Percentiles rank a stretch among this genome's conserved stretches.
Conservation (phyloP, 148 eudicot genomes). For the Silene latifolia region DNA sequence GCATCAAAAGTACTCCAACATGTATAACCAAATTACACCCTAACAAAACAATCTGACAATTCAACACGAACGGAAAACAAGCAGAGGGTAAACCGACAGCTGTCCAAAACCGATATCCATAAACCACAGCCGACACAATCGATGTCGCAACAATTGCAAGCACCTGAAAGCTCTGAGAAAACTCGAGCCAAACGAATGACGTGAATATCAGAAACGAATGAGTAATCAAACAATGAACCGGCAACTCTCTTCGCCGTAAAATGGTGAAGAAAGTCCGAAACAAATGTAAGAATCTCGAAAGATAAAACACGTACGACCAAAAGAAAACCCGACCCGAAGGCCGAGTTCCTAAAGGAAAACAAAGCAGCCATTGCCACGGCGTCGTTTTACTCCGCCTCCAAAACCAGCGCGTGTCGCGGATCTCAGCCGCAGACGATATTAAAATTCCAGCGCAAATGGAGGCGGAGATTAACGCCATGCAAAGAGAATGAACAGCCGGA, state of each 20-base stretch:
- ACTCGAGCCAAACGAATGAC: conserved; percentile 86
- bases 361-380: conserved; percentile 83
- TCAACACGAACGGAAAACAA: conserved; percentile 63
- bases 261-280: conserved; percentile 46
- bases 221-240: conserved; percentile 48
- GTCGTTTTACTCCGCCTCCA: conserved; percentile 72
- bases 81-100: conserved; percentile 62
- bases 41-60: conserved; percentile 59
- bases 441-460: conserved; percentile 64
- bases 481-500: conserved; percentile 68
- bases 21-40: conserved; percentile 56
- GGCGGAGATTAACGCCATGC: conserved; percentile 61
- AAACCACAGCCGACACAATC: conserved; percentile 46
- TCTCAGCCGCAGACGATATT: conserved; percentile 71
- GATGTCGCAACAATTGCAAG: conserved; percentile 60
- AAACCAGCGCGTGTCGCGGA: conserved; percentile 83
- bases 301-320: conserved; percentile 83
- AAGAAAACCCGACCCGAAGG: conserved; percentile 91
- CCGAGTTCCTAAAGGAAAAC: conserved; percentile 88
- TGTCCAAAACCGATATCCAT: conserved; percentile 85
- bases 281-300: conserved; percentile 66
- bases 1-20: conserved; percentile 59
- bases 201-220: conserved; percentile 53
- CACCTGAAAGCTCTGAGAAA: conserved; percentile 78
- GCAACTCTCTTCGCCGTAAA: conserved; percentile 35